phyloP scores from a whole-genome alignment of 2,329 filamentous ascomycete genomes.

The Macroventuria anomochaeta region DNA sequence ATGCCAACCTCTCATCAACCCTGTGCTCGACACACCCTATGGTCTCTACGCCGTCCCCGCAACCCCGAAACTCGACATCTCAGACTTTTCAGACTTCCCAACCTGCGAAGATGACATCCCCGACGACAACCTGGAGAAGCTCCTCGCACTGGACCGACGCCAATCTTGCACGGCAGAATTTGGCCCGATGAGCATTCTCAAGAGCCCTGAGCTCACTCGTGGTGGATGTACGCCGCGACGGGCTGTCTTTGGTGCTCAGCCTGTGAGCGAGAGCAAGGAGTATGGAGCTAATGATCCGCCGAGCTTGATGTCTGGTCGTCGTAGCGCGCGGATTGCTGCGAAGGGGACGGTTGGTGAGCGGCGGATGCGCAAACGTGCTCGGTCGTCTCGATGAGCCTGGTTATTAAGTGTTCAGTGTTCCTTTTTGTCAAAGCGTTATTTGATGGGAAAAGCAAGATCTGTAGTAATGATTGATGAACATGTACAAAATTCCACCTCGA shows the following conservation, averaged over 20 bases:
- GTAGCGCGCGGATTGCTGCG: background rate
- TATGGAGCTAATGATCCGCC: constrained; percentile 25
- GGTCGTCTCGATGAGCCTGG: background rate
- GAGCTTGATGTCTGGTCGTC: constrained; percentile 5
- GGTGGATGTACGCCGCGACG: background rate
- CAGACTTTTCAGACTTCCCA: constrained; percentile 5
- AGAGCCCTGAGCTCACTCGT: background rate
- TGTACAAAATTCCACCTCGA: background rate
- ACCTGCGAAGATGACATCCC: constrained; percentile 1
- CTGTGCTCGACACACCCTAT: background rate
- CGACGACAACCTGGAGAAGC: constrained; percentile 9
- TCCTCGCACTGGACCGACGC: constrained; percentile 7
- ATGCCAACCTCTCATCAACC: background rate
- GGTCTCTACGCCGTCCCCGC: constrained; percentile 2
- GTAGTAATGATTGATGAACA: background rate
- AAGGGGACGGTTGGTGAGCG: background rate
- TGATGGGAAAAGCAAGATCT: background rate
- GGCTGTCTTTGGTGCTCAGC: constrained; percentile 25
- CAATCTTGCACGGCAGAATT: background rate
- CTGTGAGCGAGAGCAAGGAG: constrained; percentile 23
- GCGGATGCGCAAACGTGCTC: background rate
- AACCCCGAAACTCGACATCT: constrained; percentile 5
- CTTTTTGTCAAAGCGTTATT: background rate
- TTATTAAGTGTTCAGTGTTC: background rate
- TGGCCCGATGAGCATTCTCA: constrained; percentile 3